Evolutionary conservation across 768 basidiomycete species (phyloP).

Genomic region (Hortiboletus flavorubellus): DNA sequence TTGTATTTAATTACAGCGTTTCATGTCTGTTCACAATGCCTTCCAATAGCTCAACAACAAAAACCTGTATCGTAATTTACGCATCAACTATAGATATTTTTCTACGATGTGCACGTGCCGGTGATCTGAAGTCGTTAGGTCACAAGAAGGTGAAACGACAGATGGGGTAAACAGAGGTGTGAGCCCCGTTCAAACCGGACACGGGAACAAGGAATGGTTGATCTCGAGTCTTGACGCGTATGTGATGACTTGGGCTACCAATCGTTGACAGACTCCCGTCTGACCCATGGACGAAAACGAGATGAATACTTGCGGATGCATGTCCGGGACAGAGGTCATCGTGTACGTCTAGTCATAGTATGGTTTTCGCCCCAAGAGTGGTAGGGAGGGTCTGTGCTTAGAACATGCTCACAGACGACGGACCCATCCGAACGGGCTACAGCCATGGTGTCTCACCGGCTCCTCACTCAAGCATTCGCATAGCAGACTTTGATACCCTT

Average conservation of each 20-base stretch:
- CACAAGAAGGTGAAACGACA: too few relatives aligned
- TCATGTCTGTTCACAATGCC: too few relatives aligned
- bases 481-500: slow-evolving; percentile 96
- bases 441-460: slow-evolving; percentile 48
- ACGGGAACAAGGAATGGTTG: neutral
- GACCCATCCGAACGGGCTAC: neutral
- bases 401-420: slow-evolving; percentile 23
- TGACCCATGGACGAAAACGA: slow-evolving; percentile 34
- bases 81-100: too few relatives aligned
- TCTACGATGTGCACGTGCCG: too few relatives aligned
- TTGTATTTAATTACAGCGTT: too few relatives aligned
- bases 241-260: neutral
- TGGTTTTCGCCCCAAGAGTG: slow-evolving; percentile 71
- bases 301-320: slow-evolving; percentile 43
- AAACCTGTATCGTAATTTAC: too few relatives aligned
- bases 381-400: slow-evolving; percentile 71
- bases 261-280: slow-evolving; percentile 11
- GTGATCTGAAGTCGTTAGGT: too few relatives aligned
- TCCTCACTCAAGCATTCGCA: slow-evolving; percentile 91
- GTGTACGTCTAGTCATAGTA: slow-evolving; percentile 99
- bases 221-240: neutral
- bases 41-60: too few relatives aligned
- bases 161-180: too few relatives aligned
- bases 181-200: neutral
- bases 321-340: slow-evolving; percentile 45